Conservation (phyloP, 352 stramenopile species). For the Phytopythium chamaehyphon region DNA sequence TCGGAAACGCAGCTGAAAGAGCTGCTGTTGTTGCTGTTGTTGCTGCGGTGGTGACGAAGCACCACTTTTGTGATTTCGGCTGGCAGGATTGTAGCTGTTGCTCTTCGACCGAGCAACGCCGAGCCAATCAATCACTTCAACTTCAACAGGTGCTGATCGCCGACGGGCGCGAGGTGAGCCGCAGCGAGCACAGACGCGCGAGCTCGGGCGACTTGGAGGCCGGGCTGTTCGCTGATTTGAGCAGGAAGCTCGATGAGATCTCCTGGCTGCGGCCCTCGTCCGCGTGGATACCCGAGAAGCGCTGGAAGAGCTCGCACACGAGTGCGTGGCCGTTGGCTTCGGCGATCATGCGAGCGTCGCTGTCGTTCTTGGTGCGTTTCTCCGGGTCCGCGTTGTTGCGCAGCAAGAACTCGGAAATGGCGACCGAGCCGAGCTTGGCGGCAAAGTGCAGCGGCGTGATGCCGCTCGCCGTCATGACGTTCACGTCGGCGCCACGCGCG, state of each 20-base stretch:
- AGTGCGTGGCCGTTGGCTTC: conserved; percentile 54
- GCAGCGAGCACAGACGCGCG: conserved; percentile 34
- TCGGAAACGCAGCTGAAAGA: neutral
- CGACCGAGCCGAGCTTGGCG: conserved; percentile 55
- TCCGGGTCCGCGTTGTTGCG: conserved; percentile 58
- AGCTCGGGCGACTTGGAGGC: conserved; percentile 31
- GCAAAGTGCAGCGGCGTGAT: conserved; percentile 81
- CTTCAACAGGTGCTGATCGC: conserved; percentile 3
- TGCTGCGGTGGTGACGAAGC: too few relatives aligned
- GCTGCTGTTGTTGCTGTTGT: neutral
- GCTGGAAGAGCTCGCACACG: conserved; percentile 67
- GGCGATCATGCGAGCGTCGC: conserved; percentile 72
- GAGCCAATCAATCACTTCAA: too few relatives aligned
- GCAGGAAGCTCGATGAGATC: conserved; percentile 19
- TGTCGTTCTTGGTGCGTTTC: conserved; percentile 74
- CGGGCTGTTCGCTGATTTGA: conserved; percentile 25
- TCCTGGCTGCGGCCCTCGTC: conserved; percentile 11
- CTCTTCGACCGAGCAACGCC: conserved; percentile 1
- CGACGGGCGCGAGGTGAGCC: conserved; percentile 18
- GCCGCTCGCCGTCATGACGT: conserved; percentile 56
- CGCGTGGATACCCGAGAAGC: conserved; percentile 23
- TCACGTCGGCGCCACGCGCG: conserved; percentile 56
- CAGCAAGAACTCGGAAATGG: conserved; percentile 59
- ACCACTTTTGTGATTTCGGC: neutral
- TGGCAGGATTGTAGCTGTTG: neutral